phyloP scores from a whole-genome alignment of 2,329 filamentous ascomycete species.

The Leptographium wingfieldii region DNA sequence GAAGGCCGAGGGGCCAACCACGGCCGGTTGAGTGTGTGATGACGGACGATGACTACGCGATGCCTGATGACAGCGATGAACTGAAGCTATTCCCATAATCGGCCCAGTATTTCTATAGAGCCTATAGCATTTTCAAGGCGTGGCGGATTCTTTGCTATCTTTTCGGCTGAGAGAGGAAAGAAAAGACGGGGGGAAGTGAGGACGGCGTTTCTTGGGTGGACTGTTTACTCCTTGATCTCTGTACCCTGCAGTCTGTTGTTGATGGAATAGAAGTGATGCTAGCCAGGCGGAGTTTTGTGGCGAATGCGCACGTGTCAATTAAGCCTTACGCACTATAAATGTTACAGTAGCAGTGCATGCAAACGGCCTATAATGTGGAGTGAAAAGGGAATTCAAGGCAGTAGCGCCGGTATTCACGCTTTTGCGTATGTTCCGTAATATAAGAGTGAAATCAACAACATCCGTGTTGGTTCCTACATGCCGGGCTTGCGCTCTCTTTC shows the following conservation, averaged over 20 bases:
- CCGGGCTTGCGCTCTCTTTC: not conserved
- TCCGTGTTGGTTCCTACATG: not conserved
- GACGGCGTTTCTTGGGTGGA: not conserved
- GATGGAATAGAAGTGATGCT: not conserved
- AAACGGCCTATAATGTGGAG: not conserved
- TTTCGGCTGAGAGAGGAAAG: not conserved
- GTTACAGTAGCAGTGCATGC: not conserved
- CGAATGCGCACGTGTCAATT: not conserved
- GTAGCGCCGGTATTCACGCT: not conserved
- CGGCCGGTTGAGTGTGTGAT: not conserved
- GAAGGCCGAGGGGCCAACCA: not conserved
- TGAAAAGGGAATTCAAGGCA: not conserved
- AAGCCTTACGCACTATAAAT: not conserved
- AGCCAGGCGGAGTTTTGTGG: not conserved
- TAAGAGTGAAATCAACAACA: not conserved
- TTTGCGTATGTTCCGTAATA: not conserved
- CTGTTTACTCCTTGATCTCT: not conserved
- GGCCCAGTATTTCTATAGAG: not conserved
- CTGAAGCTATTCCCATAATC: not conserved
- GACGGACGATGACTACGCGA: not conserved
- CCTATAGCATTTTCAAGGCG: not conserved
- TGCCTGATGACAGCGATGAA: not conserved
- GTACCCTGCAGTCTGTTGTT: not conserved
- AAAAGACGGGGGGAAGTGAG: not conserved
- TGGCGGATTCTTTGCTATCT: not conserved